Evolutionary conservation across 129 eudicot genomes (phyloP).

Genomic region (Oenanthe sinensis): DNA sequence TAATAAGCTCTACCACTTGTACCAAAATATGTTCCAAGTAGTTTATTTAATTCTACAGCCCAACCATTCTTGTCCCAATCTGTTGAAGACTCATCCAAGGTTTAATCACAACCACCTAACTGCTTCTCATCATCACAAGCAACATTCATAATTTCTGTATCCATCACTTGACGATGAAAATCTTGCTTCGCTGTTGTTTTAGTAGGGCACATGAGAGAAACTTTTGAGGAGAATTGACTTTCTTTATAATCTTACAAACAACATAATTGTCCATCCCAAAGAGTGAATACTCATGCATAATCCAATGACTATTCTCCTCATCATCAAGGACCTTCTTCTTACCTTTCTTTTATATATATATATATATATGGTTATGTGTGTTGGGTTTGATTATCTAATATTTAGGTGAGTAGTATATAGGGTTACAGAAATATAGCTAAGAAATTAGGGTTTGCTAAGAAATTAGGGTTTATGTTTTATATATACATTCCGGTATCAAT

Average conservation of each 20-base stretch:
- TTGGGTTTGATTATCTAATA: too few species aligned
- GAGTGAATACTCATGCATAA: background rate
- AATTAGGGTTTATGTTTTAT: too few species aligned
- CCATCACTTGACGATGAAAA: background rate
- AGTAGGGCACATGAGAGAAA: background rate
- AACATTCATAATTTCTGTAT: background rate
- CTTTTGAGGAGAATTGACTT: background rate
- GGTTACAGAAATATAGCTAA: too few species aligned
- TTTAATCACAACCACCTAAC: background rate
- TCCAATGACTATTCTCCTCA: background rate
- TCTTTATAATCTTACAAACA: background rate
- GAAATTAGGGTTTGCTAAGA: too few species aligned
- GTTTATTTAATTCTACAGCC: background rate
- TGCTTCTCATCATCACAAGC: background rate
- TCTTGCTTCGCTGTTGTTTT: background rate
- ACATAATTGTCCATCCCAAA: background rate
- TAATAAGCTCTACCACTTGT: background rate
- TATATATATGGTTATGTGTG: too few species aligned
- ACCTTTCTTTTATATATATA: background rate
- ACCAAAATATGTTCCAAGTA: background rate
- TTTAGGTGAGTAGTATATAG: too few species aligned
- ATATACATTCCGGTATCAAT: too few species aligned
- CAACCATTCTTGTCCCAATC: background rate
- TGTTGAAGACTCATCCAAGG: background rate
- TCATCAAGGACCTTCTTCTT: background rate